phyloP scores from a whole-genome alignment of 345 rosid genomes.

The Syzygium grande region DNA sequence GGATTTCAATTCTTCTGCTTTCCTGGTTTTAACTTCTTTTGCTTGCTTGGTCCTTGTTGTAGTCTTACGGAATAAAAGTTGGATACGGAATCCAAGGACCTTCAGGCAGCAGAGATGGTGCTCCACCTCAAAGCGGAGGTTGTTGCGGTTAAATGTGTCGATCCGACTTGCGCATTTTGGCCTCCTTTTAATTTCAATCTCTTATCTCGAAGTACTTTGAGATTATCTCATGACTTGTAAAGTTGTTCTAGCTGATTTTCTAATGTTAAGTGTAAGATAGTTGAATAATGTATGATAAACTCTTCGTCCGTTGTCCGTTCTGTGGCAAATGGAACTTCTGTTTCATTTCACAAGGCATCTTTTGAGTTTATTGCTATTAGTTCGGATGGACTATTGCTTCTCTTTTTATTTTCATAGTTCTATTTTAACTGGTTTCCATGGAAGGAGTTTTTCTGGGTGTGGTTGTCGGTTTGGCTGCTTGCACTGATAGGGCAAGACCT shows the following conservation, averaged over 20 bases:
- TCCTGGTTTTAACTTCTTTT: background rate
- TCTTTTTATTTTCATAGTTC: background rate
- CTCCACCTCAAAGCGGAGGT: conserved; percentile 74
- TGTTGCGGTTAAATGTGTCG: conserved; percentile 53
- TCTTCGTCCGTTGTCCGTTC: background rate
- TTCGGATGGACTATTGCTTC: background rate
- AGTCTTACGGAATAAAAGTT: conserved; percentile 96
- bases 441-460: background rate
- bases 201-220: background rate
- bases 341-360: background rate
- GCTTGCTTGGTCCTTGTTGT: conserved; percentile 5
- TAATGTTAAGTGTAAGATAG: background rate
- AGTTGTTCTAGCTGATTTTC: background rate
- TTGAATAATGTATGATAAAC: background rate
- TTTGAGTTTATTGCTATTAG: background rate
- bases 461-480: background rate
- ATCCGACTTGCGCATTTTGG: background rate
- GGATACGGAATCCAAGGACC: conserved; percentile 97
- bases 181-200: background rate
- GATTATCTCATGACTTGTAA: background rate
- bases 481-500: background rate
- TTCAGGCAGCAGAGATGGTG: conserved; percentile 83
- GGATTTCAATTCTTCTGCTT: background rate
- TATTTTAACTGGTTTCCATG: background rate
- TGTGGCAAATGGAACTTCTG: background rate